Evolutionary conservation across 192 early-diverging fungal species (phyloP), one percentile per base, ranked within the genome.

Genomic region (Rhizophagus clarus): DNA sequence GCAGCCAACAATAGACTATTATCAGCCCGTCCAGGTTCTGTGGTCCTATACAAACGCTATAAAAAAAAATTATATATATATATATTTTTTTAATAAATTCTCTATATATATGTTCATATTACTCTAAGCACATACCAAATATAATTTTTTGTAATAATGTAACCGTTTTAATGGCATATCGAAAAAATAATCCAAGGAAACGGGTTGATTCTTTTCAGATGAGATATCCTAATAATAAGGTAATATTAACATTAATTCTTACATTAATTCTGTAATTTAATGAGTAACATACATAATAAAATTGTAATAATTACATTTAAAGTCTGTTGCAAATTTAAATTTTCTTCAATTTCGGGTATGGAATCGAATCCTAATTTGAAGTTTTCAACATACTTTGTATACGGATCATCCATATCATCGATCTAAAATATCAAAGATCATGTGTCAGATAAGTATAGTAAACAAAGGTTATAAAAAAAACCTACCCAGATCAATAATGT

Each of bases 71-170:
- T 45, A n/a, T n/a, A n/a, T n/a, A n/a, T n/a, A n/a, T n/a, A n/a
- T n/a, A n/a, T n/a, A n/a, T n/a, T n/a, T n/a, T 42, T 34, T 69
- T 34, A 15, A 72, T 51, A 4, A 47, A 22, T 45, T 3, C 8
- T 40, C 0, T 42, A 71, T 28, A 72, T 49, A 47, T 24, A 32
- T 8, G 12, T 29, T 1, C 72, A 47, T 11, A 47, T 60, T n/a
- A 28, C 22, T n/a, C 29, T 80, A 42, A 28, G 64, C 34, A 42
- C 9, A 47, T n/a, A 89, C 88, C 81, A 79, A 84, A 81, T 90
- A 90, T 20, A 90, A 74, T 11, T 82, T 82, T 69, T 88, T 85
- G 82, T 90, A 90, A 67, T 90, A 90, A 24, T 88, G 83, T 32
- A 90, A 60, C 62, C 88, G 85, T 28, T 88, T 83, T 34, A 89